Percentiles rank a stretch among this genome's conserved stretches.
phyloP scores from a whole-genome alignment of 345 rosid species.

The Psidium guajava region DNA sequence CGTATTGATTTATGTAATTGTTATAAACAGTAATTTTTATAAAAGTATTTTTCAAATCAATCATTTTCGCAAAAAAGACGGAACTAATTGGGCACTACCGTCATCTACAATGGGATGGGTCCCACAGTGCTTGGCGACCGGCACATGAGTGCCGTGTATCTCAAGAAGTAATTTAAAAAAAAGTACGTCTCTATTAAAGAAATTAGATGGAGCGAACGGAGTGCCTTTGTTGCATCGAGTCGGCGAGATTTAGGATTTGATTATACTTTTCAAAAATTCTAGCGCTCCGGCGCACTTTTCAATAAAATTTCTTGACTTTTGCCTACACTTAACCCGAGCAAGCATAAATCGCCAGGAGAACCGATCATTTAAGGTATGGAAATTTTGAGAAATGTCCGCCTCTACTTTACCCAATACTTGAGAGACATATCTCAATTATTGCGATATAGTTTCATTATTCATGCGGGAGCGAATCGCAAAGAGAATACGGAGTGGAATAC shows the following conservation, averaged over 20 bases:
- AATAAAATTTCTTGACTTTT: fast-evolving
- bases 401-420: too few species aligned
- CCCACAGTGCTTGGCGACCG: background rate
- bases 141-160: background rate
- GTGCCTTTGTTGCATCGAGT: fast-evolving
- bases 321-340: fast-evolving
- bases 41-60: too few species aligned
- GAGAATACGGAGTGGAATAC: background rate
- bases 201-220: fast-evolving
- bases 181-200: fast-evolving
- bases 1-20: too few species aligned
- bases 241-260: fast-evolving
- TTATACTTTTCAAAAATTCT: fast-evolving
- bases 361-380: background rate
- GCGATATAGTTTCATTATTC: background rate
- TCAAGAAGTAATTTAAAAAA: background rate
- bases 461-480: background rate
- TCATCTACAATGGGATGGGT: background rate
- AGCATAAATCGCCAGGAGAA: background rate
- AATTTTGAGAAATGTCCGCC: background rate
- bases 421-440: background rate
- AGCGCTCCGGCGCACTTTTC: fast-evolving
- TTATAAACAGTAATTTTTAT: too few species aligned
- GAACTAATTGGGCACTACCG: background rate
- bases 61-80: background rate